phyloP scores from a whole-genome alignment of 306 rosid genomes.

The Cicer judaicum region DNA sequence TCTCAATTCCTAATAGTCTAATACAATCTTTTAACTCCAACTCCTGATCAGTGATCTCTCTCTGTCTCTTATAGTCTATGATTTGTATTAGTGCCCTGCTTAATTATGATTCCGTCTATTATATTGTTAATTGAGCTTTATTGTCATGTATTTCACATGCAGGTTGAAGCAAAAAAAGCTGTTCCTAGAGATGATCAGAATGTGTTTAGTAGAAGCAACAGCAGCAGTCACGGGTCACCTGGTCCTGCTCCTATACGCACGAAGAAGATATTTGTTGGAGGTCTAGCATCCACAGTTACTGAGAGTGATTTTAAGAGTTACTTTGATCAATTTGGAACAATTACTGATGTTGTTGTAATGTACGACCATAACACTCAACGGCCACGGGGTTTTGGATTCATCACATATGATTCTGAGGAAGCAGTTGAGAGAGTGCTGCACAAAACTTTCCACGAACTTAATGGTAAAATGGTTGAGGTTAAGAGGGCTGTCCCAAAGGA shows the following conservation, averaged over 20 bases:
- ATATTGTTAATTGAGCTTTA: conserved; percentile 28
- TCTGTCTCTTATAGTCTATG: background rate
- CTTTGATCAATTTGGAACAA: conserved; percentile 65
- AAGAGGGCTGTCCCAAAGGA: conserved; percentile 70
- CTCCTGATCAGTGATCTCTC: conserved; percentile 7
- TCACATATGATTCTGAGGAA: conserved; percentile 64
- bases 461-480: conserved; percentile 67
- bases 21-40: conserved; percentile 14
- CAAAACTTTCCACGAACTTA: conserved; percentile 60
- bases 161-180: conserved; percentile 71
- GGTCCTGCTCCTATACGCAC: conserved; percentile 55
- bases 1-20: background rate
- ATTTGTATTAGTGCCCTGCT: background rate
- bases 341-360: conserved; percentile 68
- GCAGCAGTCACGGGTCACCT: conserved; percentile 59
- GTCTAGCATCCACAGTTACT: conserved; percentile 60
- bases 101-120: conserved; percentile 21
- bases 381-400: conserved; percentile 67
- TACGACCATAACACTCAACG: conserved; percentile 65
- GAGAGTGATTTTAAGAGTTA: conserved; percentile 61
- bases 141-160: conserved; percentile 35
- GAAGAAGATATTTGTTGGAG: conserved; percentile 66
- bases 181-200: conserved; percentile 68
- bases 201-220: conserved; percentile 53
- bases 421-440: conserved; percentile 59